Conservation (phyloP, 148 eudicot species). For the Hydrangea macrophylla region DNA sequence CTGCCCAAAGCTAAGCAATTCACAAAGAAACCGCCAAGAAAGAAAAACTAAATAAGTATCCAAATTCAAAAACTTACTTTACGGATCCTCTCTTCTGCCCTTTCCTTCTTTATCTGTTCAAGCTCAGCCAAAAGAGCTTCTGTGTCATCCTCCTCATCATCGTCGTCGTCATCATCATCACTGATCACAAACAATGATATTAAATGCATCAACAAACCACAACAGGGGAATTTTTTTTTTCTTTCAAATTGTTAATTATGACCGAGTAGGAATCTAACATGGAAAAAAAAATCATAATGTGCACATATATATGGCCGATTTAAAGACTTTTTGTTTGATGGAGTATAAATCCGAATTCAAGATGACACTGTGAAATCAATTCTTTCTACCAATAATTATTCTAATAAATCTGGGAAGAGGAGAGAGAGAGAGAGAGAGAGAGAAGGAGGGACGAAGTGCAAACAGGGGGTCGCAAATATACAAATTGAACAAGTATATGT, state of each 20-base stretch:
- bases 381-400: too few relatives aligned
- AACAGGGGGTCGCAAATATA: too few relatives aligned
- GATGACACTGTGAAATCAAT: too few relatives aligned
- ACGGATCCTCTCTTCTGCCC: conserved; percentile 81
- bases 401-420: too few relatives aligned
- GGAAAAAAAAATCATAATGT: too few relatives aligned
- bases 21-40: background rate
- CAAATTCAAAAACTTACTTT: conserved; percentile 40
- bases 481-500: too few relatives aligned
- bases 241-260: too few relatives aligned
- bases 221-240: too few relatives aligned
- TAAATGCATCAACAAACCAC: background rate
- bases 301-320: too few relatives aligned
- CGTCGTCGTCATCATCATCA: conserved; percentile 59
- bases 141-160: conserved; percentile 90
- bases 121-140: conserved; percentile 95
- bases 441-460: background rate
- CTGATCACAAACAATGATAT: conserved; percentile 21
- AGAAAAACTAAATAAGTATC: background rate
- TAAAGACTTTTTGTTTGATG: too few relatives aligned
- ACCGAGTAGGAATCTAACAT: too few relatives aligned
- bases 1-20: background rate
- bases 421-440: background rate
- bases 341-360: conserved; percentile 10
- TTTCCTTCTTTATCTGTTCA: conserved; percentile 86